A percentile compares a stretch with the other conserved stretches of the same genome.
These are phyloP conservation scores for Neurospora sp. DNA, from an alignment of 495 filamentous ascomycete genomes.

Conservation along the genomic window DNA sequence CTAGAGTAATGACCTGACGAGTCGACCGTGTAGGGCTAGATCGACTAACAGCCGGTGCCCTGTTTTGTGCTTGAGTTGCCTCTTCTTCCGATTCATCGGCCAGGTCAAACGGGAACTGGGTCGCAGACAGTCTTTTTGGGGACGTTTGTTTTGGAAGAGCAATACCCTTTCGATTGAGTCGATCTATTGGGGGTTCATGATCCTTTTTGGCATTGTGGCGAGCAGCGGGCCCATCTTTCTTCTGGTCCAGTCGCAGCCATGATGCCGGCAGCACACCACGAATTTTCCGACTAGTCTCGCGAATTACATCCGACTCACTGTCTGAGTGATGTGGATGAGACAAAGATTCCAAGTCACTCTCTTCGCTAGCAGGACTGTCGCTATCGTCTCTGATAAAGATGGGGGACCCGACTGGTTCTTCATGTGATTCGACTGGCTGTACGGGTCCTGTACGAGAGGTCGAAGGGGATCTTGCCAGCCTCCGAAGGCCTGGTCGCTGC, in stretches of 20 bases:
- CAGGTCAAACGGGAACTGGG: slow-evolving; percentile 35
- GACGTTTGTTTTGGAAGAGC: slow-evolving; percentile 31
- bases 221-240: slow-evolving; percentile 19
- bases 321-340: slow-evolving; percentile 13
- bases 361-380: not conserved
- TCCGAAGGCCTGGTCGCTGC: not conserved
- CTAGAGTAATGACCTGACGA: slow-evolving; percentile 1
- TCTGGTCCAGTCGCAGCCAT: slow-evolving; percentile 66
- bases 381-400: slow-evolving; percentile 11
- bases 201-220: slow-evolving; percentile 27
- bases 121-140: slow-evolving; percentile 9
- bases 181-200: slow-evolving; percentile 23
- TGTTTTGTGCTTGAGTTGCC: not conserved
- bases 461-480: not conserved
- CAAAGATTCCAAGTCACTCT: slow-evolving; percentile 8
- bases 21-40: not conserved
- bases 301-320: slow-evolving; percentile 36
- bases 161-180: slow-evolving; percentile 42
- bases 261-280: slow-evolving; percentile 86
- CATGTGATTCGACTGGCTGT: not conserved
- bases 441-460: not conserved
- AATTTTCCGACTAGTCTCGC: slow-evolving; percentile 43
- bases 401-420: not conserved
- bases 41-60: not conserved
- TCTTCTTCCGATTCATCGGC: slow-evolving; percentile 32